Conservation (phyloP, 441 rosid genomes). For the Manihot esculenta region DNA sequence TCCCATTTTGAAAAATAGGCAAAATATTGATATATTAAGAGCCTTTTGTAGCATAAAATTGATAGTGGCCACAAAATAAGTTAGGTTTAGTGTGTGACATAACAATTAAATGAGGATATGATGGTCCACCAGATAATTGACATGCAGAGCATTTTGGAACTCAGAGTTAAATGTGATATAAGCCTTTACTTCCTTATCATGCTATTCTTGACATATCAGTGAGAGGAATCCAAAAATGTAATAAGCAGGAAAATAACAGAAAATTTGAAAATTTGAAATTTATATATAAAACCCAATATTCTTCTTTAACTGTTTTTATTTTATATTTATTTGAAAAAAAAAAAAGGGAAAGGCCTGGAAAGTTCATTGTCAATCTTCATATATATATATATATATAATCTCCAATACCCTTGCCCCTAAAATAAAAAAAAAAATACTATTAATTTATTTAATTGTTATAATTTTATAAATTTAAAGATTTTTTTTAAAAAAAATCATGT, state of each 20-base stretch:
- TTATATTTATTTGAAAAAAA: no score
- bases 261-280: not conserved
- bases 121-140: not conserved
- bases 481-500: no score
- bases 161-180: not conserved
- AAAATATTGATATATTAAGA: not conserved
- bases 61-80: not conserved
- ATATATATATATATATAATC: no score
- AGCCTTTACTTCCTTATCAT: conserved; percentile 13
- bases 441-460: no score
- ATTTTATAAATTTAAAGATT: no score
- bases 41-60: not conserved
- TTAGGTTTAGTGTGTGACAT: not conserved
- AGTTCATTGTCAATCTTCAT: no score
- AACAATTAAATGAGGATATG: not conserved
- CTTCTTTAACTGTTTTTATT: no score
- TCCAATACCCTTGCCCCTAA: no score
- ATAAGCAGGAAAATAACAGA: not conserved
- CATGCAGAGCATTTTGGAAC: conserved; percentile 7
- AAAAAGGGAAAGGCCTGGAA: no score
- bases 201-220: not conserved
- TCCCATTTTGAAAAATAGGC: no score
- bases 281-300: no score
- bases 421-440: no score
- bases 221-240: not conserved